Conservation (phyloP, 2,329 filamentous ascomycete species). For the Phyllosticta paracitricarpa region DNA sequence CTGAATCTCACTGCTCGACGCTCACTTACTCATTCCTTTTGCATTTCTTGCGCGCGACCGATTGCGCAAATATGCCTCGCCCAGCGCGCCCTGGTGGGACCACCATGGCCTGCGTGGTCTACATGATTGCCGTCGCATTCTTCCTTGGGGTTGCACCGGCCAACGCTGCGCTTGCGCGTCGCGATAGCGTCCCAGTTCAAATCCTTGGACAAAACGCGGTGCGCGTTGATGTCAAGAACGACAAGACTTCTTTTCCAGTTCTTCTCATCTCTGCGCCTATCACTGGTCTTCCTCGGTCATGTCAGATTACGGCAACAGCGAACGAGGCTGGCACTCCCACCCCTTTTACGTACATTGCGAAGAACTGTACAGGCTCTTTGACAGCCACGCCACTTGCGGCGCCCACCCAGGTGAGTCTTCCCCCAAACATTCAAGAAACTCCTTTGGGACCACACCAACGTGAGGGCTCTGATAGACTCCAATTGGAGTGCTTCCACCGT, state of each 20-base stretch:
- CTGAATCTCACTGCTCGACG: background rate
- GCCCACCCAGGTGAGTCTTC: background rate
- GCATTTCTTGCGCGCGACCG: background rate
- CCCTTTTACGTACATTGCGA: background rate
- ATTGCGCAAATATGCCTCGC: background rate
- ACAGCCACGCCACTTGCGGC: background rate
- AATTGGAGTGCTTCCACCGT: background rate
- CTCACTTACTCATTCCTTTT: background rate
- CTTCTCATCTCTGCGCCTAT: background rate
- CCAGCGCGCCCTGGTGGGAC: background rate
- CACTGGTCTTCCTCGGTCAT: background rate
- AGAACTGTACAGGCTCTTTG: background rate
- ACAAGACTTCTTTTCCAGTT: background rate
- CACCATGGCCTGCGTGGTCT: background rate
- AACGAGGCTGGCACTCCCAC: background rate
- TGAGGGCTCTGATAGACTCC: background rate
- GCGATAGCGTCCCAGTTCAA: background rate
- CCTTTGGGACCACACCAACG: background rate
- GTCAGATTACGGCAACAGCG: background rate
- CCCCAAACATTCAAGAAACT: background rate
- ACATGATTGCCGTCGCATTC: background rate
- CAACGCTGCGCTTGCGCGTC: background rate
- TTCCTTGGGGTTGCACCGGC: background rate
- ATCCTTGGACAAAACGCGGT: background rate
- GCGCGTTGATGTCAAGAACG: background rate